Conservation (phyloP, 2,329 filamentous ascomycete species). For the Sporothrix inflata region DNA sequence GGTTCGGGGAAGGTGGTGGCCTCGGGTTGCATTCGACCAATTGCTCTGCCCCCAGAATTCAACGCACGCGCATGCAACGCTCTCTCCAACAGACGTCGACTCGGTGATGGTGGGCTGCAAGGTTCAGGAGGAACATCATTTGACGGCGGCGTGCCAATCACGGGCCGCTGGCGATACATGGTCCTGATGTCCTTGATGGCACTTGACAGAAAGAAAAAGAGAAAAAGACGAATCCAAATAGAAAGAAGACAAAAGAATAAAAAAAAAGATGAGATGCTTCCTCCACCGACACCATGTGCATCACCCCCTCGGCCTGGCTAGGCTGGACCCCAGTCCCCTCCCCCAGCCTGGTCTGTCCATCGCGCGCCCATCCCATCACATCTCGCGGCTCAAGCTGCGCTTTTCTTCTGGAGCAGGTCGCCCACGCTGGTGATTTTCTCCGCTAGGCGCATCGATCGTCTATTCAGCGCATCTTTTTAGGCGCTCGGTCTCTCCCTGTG, state of each 20-base stretch:
- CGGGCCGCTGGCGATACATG: background rate
- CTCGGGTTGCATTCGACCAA: background rate
- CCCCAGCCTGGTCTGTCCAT: background rate
- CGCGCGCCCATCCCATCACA: background rate
- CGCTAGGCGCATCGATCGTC: slow-evolving; percentile 3
- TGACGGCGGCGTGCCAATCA: slow-evolving; percentile 9
- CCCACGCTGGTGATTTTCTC: slow-evolving; percentile 14
- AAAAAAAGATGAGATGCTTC: background rate
- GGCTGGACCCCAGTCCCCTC: background rate
- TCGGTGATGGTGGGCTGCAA: background rate
- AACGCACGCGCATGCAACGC: background rate
- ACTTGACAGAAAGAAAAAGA: background rate
- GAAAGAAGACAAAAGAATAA: background rate
- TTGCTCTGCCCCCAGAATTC: background rate
- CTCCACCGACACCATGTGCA: background rate
- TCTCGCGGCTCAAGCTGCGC: background rate
- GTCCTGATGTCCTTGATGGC: background rate
- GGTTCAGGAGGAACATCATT: background rate
- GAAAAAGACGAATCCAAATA: background rate
- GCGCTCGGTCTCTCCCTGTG: slow-evolving; percentile 13
- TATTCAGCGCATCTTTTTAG: background rate
- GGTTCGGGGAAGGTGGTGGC: slow-evolving; percentile 1
- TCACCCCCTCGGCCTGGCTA: background rate
- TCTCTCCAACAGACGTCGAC: no score
- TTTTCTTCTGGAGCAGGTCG: background rate